Conservation (phyloP, 2,329 filamentous ascomycete species). For the Oidium heveae region DNA sequence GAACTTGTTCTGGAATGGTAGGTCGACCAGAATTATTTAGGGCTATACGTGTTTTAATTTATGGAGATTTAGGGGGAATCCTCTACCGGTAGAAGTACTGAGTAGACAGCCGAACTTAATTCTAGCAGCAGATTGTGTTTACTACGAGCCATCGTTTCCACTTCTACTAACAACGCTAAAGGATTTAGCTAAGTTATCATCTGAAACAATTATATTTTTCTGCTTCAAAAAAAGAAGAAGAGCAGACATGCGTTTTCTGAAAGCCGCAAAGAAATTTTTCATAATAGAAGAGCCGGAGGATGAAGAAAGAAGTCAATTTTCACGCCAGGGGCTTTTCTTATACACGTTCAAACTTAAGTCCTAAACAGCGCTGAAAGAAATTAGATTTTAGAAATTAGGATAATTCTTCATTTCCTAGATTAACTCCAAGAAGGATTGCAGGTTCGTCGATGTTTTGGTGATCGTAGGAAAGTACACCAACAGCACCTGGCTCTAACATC, state of each 20-base stretch:
- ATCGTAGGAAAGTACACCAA: conserved; percentile 16
- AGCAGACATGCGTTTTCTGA: conserved; percentile 53
- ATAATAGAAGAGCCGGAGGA: conserved; percentile 34
- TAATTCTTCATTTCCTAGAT: conserved; percentile 8
- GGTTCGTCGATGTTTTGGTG: conserved; percentile 16
- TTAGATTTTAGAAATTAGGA: background rate
- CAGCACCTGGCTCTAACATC: conserved; percentile 17
- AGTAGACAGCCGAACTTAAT: conserved; percentile 48
- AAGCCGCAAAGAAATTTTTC: conserved; percentile 42
- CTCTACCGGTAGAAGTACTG: conserved; percentile 26
- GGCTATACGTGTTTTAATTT: background rate
- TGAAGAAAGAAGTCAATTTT: conserved; percentile 30
- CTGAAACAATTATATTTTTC: conserved; percentile 41
- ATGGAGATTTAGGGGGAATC: conserved; percentile 26
- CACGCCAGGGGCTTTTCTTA: conserved; percentile 32
- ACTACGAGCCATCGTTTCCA: conserved; percentile 89
- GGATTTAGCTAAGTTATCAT: conserved; percentile 49
- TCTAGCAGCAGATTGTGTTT: conserved; percentile 89
- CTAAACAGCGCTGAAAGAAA: conserved; percentile 1
- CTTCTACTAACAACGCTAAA: conserved; percentile 56
- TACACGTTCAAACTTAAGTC: conserved; percentile 26
- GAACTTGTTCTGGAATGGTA: conserved; percentile 63
- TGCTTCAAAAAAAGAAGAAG: conserved; percentile 85
- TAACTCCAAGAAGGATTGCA: conserved; percentile 15
- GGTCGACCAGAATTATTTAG: conserved; percentile 11